A percentile compares a stretch with the other conserved stretches of the same genome.
These are phyloP conservation scores for Cymbopogon flexuosus DNA, from an alignment of 202 grass and related monocot genomes.

Conservation along the genomic window DNA sequence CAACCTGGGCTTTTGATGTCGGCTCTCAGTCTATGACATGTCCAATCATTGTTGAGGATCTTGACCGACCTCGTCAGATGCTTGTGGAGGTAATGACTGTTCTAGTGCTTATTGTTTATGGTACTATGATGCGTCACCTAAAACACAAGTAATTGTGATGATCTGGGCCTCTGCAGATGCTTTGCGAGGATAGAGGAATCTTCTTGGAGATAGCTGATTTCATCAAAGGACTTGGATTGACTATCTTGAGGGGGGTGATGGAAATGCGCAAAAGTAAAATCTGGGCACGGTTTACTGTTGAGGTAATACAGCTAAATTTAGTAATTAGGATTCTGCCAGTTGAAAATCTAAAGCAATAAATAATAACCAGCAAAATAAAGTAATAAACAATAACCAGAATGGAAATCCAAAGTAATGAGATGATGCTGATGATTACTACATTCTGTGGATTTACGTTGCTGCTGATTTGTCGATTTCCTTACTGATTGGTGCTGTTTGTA, in stretches of 20 bases:
- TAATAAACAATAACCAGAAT: neutral
- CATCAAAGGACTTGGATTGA: conserved; percentile 82
- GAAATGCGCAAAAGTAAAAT: conserved; percentile 87
- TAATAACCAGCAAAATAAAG: neutral
- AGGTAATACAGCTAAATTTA: conserved; percentile 48
- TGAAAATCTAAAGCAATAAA: neutral
- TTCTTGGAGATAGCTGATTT: conserved; percentile 98
- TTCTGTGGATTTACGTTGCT: neutral
- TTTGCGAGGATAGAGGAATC: conserved; percentile 85
- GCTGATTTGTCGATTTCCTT: neutral
- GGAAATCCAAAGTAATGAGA: neutral
- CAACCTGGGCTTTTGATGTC: conserved; percentile 96
- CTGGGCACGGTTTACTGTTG: conserved; percentile 88
- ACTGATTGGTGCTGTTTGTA: conserved; percentile 11
- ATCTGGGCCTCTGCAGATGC: conserved; percentile 54
- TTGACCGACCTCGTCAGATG: conserved; percentile 81
- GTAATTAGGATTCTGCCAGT: neutral
- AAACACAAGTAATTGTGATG: conserved; percentile 11
- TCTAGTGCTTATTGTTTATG: conserved; percentile 12
- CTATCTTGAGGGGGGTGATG: conserved; percentile 95
- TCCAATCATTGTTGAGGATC: conserved; percentile 91
- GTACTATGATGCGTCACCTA: neutral
- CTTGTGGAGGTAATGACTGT: conserved; percentile 67
- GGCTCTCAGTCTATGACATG: conserved; percentile 81
- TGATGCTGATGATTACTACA: neutral